These are phyloP conservation scores for Aspergillus sclerotiicarbonarius DNA, from an alignment of 495 filamentous ascomycete species.

Conservation along the genomic window DNA sequence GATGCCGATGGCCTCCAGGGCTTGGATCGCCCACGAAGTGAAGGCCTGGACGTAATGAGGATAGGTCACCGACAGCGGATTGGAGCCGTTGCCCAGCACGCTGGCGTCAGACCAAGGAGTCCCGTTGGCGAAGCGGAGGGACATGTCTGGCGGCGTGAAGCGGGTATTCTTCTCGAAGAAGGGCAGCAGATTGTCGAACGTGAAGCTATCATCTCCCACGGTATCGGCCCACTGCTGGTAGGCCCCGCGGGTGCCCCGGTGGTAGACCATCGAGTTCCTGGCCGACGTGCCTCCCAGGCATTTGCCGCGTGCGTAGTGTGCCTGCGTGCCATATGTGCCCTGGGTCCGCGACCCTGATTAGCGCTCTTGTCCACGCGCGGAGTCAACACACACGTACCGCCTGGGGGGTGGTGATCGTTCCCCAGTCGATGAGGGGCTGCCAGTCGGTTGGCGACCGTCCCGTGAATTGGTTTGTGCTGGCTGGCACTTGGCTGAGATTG, in stretches of 20 bases:
- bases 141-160: conserved; percentile 44
- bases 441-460: conserved; percentile 22
- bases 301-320: conserved; percentile 43
- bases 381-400: not conserved
- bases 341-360: not conserved
- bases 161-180: conserved; percentile 45
- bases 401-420: conserved; percentile 36
- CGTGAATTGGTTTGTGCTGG: conserved; percentile 21
- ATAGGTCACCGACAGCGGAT: not conserved
- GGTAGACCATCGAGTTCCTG: conserved; percentile 41
- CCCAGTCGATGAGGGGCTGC: conserved; percentile 45
- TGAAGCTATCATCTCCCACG: conserved; percentile 49
- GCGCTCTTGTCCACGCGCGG: no score
- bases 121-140: conserved; percentile 30
- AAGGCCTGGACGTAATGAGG: not conserved
- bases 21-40: not conserved
- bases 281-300: conserved; percentile 44
- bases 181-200: conserved; percentile 45
- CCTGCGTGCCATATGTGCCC: conserved; percentile 6
- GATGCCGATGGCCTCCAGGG: not conserved
- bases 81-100: not conserved
- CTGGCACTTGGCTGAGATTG: conserved; percentile 46
- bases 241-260: conserved; percentile 27
- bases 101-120: conserved; percentile 31
- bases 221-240: conserved; percentile 50